A percentile compares a stretch with the other conserved stretches of the same genome.
These are phyloP conservation scores for Alternaria atra DNA, from an alignment of 2,329 filamentous ascomycete species.

Conservation along the genomic window DNA sequence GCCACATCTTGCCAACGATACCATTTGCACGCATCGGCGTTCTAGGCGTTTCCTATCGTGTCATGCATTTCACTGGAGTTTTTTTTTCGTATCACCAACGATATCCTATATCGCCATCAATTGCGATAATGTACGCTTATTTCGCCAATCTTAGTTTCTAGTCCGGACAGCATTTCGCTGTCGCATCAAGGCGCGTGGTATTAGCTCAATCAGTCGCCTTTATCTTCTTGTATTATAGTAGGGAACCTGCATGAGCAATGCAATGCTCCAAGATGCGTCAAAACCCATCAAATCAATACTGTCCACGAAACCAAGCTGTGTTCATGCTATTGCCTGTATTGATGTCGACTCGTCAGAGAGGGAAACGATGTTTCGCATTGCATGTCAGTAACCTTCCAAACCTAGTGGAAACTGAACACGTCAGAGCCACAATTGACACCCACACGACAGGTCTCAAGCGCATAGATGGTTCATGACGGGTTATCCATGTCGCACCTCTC, in stretches of 20 bases:
- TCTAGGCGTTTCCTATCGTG: constrained; percentile 6
- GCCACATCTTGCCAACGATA: constrained; percentile 30
- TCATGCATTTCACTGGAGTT: constrained; percentile 30
- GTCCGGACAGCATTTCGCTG: constrained; percentile 6
- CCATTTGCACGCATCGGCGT: constrained; percentile 27
- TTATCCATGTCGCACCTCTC: constrained; percentile 24
- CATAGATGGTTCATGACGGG: constrained; percentile 14
- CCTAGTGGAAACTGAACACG: constrained; percentile 32
- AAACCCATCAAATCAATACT: constrained; percentile 34
- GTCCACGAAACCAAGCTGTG: constrained; percentile 19
- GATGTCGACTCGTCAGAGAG: constrained; percentile 13
- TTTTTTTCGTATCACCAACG: constrained; percentile 12
- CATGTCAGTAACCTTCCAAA: constrained; percentile 20
- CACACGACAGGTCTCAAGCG: neutral
- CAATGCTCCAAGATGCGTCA: constrained; percentile 30
- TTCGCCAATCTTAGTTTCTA: constrained; percentile 8
- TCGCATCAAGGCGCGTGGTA: constrained; percentile 17
- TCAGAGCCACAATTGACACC: constrained; percentile 23
- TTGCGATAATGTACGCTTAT: constrained; percentile 24
- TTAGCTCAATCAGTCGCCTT: constrained; percentile 22
- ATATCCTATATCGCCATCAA: constrained; percentile 24
- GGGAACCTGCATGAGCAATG: constrained; percentile 29
- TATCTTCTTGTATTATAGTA: constrained; percentile 43
- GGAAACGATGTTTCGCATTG: constrained; percentile 29
- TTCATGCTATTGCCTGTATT: constrained; percentile 20